These are phyloP conservation scores for Nemania bipapillata DNA, from an alignment of 2,329 filamentous ascomycete species.

Conservation along the genomic window DNA sequence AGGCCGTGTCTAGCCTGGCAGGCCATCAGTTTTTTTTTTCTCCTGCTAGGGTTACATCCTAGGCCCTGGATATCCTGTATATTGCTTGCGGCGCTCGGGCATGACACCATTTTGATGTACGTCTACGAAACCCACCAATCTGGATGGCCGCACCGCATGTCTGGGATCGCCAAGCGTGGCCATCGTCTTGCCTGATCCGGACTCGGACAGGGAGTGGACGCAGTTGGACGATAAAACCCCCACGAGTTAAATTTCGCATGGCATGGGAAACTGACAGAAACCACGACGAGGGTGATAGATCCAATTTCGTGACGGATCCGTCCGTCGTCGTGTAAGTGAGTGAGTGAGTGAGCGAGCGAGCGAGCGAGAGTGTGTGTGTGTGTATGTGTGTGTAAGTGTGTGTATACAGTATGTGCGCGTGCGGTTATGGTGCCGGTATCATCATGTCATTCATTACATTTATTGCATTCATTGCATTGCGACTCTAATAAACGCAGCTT, in stretches of 20 bases:
- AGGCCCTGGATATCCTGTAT: neutral
- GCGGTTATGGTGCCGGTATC: no score
- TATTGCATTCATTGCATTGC: neutral
- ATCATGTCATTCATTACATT: no score
- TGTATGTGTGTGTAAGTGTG: no score
- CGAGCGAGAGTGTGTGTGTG: no score
- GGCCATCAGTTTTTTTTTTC: neutral
- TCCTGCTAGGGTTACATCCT: slow-evolving; percentile 4
- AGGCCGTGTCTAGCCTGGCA: slow-evolving; percentile 3
- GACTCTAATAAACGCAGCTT: slow-evolving; percentile 1
- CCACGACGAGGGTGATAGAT: neutral
- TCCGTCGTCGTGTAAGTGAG: neutral
- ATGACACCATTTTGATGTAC: slow-evolving; percentile 9
- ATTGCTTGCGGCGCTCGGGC: neutral
- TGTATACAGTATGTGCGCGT: no score
- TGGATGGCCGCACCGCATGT: neutral
- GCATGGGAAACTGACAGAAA: neutral
- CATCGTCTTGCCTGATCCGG: slow-evolving; percentile 3
- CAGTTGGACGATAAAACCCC: neutral
- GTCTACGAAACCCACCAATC: slow-evolving; percentile 16
- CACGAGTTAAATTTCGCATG: neutral
- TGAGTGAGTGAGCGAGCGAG: no score
- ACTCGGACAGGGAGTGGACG: neutral
- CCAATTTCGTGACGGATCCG: neutral
- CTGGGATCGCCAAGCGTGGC: slow-evolving; percentile 9